These are phyloP conservation scores for Caryocar brasiliense DNA, from an alignment of 441 rosid species.

Conservation along the genomic window DNA sequence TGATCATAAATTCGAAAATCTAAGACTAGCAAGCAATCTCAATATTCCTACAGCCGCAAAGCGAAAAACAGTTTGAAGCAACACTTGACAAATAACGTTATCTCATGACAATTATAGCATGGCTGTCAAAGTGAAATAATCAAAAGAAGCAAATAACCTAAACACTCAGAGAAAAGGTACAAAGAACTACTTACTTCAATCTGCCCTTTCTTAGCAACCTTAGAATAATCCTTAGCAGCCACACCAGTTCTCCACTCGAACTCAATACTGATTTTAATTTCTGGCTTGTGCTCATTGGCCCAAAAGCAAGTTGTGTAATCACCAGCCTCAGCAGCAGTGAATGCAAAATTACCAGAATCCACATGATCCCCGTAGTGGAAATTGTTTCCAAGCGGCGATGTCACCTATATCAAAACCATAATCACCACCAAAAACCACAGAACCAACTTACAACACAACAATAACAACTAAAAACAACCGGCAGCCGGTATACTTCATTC, in stretches of 20 bases:
- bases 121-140: no score
- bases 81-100: no score
- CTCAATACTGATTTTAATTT: conserved; percentile 31
- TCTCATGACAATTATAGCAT: no score
- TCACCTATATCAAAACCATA: conserved; percentile 37
- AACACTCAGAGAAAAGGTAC: background rate
- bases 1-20: no score
- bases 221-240: conserved; percentile 66
- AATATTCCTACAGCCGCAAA: no score
- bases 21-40: no score
- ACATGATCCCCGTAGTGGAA: conserved; percentile 47
- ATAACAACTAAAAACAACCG: no score
- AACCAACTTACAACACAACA: no score
- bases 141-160: background rate
- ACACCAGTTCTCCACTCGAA: conserved; percentile 82
- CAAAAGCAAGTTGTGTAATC: conserved; percentile 61
- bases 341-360: conserved; percentile 57
- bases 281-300: conserved; percentile 28
- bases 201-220: conserved; percentile 65
- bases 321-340: conserved; percentile 57
- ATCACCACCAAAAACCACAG: no score
- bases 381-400: conserved; percentile 52
- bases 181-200: conserved; percentile 37
- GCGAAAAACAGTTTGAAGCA: no score
- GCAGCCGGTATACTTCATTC: no score